These are phyloP conservation scores for Elsinoe australis DNA, from an alignment of 2,329 filamentous ascomycete genomes.

Conservation along the genomic window DNA sequence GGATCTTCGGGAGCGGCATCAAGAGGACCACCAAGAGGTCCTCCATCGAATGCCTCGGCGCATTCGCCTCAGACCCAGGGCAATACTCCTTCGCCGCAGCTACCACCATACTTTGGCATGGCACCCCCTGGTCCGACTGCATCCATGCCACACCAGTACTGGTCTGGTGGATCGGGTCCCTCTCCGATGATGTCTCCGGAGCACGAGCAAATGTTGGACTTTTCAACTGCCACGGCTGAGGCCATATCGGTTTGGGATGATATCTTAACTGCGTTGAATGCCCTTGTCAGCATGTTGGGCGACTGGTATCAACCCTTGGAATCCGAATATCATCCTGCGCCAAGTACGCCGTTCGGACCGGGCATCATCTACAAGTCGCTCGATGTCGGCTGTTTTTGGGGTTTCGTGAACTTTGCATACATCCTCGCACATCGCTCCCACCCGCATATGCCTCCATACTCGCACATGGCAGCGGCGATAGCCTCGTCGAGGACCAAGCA, in stretches of 20 bases:
- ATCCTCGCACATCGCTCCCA: slow-evolving; percentile 78
- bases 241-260: slow-evolving; percentile 71
- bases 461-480: slow-evolving; percentile 77
- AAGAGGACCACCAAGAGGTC: background rate
- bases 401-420: slow-evolving; percentile 75
- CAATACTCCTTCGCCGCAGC: slow-evolving; percentile 22
- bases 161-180: background rate
- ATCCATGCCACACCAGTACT: slow-evolving; percentile 38
- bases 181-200: slow-evolving; percentile 21
- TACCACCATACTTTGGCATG: slow-evolving; percentile 48
- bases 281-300: slow-evolving; percentile 59
- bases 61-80: background rate
- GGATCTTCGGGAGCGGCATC: background rate
- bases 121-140: slow-evolving; percentile 35
- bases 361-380: slow-evolving; percentile 77
- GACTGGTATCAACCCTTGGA: slow-evolving; percentile 69
- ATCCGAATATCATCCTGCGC: slow-evolving; percentile 55
- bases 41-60: background rate
- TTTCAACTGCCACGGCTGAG: slow-evolving; percentile 57
- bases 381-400: slow-evolving; percentile 80
- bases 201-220: slow-evolving; percentile 35
- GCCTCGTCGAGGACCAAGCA: slow-evolving; percentile 51
- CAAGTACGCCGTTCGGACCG: slow-evolving; percentile 69
- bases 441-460: slow-evolving; percentile 82
- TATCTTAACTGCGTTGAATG: slow-evolving; percentile 62